A percentile compares a stretch with the other conserved stretches of the same genome.
phyloP scores from a whole-genome alignment of 306 rosid species.

The Potentilla sterilis region DNA sequence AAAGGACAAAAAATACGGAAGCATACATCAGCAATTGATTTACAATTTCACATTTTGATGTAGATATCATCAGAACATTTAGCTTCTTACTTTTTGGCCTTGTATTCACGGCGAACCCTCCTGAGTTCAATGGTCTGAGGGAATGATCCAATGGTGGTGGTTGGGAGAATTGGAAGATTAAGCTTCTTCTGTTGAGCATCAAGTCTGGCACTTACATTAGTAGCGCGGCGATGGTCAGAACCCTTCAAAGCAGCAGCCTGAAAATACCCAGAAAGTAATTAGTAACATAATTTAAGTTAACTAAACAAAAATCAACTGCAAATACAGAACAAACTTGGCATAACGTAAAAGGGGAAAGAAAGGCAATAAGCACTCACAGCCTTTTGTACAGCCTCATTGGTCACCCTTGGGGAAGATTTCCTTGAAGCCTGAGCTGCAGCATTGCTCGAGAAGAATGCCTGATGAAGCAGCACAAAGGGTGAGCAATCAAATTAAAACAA shows the following conservation, averaged over 20 bases:
- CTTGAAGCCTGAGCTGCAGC: constrained; percentile 77
- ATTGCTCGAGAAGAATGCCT: constrained; percentile 71
- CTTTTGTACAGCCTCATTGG: constrained; percentile 78
- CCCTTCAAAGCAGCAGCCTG: constrained; percentile 94
- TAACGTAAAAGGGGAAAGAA: constrained; percentile 11
- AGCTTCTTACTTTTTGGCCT: constrained; percentile 74
- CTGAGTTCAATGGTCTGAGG: constrained; percentile 86
- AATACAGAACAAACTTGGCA: constrained; percentile 3
- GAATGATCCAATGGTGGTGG: constrained; percentile 94
- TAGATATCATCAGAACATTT: constrained; percentile 17
- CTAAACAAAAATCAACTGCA: constrained; percentile 11
- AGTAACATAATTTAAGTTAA: not conserved
- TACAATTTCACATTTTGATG: not conserved
- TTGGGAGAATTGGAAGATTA: constrained; percentile 92
- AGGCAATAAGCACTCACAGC: constrained; percentile 60
- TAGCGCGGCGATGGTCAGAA: constrained; percentile 83
- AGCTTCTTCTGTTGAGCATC: constrained; percentile 94
- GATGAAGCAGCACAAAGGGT: constrained; percentile 30
- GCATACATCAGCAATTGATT: constrained; percentile 2
- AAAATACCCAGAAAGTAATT: not conserved
- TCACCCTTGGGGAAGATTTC: constrained; percentile 83
- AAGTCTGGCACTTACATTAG: constrained; percentile 80
- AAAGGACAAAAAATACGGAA: not conserved
- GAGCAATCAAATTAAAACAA: not conserved
- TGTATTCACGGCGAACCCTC: constrained; percentile 91